phyloP scores from a whole-genome alignment of 345 rosid species.

The Euphorbia lathyris region DNA sequence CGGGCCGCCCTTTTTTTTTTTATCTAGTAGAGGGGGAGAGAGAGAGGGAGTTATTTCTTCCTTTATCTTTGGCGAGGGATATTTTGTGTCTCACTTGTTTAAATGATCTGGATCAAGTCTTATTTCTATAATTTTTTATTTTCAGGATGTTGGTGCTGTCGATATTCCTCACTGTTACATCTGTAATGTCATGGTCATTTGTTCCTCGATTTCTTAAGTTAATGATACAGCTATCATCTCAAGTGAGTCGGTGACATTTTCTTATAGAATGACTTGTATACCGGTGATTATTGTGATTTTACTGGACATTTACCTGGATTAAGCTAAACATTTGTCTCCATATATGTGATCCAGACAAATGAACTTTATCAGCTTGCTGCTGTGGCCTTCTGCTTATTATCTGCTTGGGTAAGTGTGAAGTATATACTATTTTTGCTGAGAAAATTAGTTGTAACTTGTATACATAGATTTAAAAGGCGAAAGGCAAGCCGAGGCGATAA shows the following conservation, averaged over 20 bases:
- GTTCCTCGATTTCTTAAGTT: slow-evolving; percentile 95
- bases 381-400: slow-evolving; percentile 95
- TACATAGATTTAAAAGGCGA: too few species aligned
- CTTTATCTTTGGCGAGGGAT: not conserved
- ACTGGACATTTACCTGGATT: slow-evolving; percentile 9
- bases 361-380: slow-evolving; percentile 99
- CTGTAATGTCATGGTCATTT: slow-evolving; percentile 86
- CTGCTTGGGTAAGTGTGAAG: slow-evolving; percentile 91
- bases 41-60: not conserved
- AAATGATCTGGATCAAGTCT: slow-evolving; percentile 11
- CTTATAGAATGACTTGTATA: not conserved
- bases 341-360: slow-evolving; percentile 61
- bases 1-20: too few species aligned
- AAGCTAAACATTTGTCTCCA: slow-evolving; percentile 14
- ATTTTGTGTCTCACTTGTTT: not conserved
- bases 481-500: too few species aligned
- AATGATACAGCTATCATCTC: slow-evolving; percentile 95
- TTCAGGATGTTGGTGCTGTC: slow-evolving; percentile 80
- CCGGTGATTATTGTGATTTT: slow-evolving; percentile 7
- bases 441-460: not conserved
- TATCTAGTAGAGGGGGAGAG: not conserved
- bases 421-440: not conserved
- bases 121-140: slow-evolving; percentile 11
- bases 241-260: slow-evolving; percentile 48
- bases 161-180: slow-evolving; percentile 67